These are phyloP conservation scores for Drechslerella coelobrocha DNA, from an alignment of 2,329 filamentous ascomycete genomes.

Conservation along the genomic window DNA sequence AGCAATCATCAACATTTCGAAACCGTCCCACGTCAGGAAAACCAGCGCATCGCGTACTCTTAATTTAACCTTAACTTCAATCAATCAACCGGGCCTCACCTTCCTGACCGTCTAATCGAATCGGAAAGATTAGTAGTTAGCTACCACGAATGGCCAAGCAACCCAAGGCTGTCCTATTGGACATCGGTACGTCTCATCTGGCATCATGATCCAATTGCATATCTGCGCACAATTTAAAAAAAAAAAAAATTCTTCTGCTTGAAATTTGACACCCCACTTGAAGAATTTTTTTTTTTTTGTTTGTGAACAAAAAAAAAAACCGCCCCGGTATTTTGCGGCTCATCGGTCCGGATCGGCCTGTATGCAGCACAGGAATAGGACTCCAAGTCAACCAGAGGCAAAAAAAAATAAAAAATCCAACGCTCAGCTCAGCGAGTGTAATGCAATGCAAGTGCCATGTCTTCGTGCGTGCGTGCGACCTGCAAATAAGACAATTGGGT, in stretches of 20 bases:
- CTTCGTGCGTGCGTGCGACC: neutral
- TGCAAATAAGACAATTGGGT: neutral
- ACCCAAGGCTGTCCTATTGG: conserved; percentile 39
- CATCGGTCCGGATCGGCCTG: conserved; percentile 47
- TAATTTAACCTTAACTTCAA: neutral
- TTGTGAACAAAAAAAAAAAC: neutral
- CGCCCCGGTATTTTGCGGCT: conserved; percentile 24
- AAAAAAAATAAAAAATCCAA: conserved; percentile 32
- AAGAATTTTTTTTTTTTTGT: no score
- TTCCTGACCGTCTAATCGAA: neutral
- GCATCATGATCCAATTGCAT: neutral
- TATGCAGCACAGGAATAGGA: neutral
- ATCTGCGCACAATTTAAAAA: neutral
- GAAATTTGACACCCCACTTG: neutral
- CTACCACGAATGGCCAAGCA: conserved; percentile 31
- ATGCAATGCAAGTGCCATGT: no score
- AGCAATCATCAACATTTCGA: no score
- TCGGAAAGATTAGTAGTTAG: neutral
- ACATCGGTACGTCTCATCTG: conserved; percentile 28
- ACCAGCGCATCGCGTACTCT: no score
- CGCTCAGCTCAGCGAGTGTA: neutral
- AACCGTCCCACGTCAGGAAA: no score
- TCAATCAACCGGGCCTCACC: neutral
- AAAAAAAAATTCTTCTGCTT: neutral
- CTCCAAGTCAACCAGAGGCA: no score